Evolutionary conservation across 2,329 filamentous ascomycete species (phyloP), one percentile per base, ranked within the genome.

Genomic region (Aspergillus japonicus): DNA sequence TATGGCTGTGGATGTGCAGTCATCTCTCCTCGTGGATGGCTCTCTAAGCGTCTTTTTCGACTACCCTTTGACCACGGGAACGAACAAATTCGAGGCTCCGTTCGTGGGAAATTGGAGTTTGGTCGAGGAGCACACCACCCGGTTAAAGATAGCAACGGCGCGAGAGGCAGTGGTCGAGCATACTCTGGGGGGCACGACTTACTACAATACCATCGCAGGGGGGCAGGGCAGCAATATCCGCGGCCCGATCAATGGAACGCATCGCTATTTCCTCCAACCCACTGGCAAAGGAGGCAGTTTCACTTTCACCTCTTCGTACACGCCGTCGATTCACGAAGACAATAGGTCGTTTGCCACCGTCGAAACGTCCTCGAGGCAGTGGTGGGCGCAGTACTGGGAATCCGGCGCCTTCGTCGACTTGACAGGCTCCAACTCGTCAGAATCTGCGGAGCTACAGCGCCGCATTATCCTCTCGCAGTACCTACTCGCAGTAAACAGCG

Each of bases 391-490:
- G 6, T 85, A 81, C 66, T 85, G 82, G 82, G 70, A 70, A n/a
- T 68, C 71, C 0, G 82, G 82, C 0, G 81, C 79, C 3, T 85
- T 85, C 66, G 68, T 85, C n/a, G 82, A 83, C 59, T 69, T 85
- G 12, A 77, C 80, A 0, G 68, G 64, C 0, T 71, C 76, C 1
- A 61, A 68, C 1, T 77, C 78, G 23, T 50, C 71, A 1, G 77
- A 79, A 39, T 81, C 82, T 1, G 73, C 73, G 16, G 82, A 83
- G 63, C 70, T 85, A 5, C 83, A 85, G 66, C 75, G 81, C n/a
- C 79, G 81, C 44, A 81, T 80, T 10, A 78, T 85, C 54, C 72
- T 82, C 21, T 84, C 82, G 0, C 81, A 83, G 64, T 85, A 85
- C 62, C 75, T 85, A 3, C 73, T 82, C 2, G 80, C 80, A 4